Percentiles rank a stretch among this genome's conserved stretches.
Conservation (phyloP, 208 protist genomes). For the Acanthamoeba divionensis region DNA sequence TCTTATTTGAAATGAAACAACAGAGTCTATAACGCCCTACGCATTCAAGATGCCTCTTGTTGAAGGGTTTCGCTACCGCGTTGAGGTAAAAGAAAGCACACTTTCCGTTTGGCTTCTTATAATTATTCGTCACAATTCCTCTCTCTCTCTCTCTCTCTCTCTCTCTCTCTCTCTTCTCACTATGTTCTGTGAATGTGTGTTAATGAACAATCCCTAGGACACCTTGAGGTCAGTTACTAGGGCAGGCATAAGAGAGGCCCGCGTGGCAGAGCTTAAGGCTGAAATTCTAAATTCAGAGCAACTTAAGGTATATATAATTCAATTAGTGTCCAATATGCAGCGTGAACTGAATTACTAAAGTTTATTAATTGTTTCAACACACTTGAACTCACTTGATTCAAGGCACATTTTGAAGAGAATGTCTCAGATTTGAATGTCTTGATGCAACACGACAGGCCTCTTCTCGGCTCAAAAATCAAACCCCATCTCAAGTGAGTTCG, state of each 20-base stretch:
- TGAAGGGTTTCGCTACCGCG: slow-evolving; percentile 34
- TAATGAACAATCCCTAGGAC: background rate
- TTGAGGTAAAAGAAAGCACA: no score
- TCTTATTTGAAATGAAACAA: background rate
- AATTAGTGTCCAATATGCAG: background rate
- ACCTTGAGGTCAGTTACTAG: background rate
- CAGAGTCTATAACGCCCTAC: background rate
- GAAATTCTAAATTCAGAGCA: slow-evolving; percentile 54
- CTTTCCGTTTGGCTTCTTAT: background rate
- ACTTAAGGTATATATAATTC: slow-evolving; percentile 33
- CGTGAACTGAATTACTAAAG: background rate
- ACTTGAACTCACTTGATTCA: background rate
- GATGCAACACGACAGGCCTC: slow-evolving; percentile 44
- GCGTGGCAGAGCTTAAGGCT: slow-evolving; percentile 41
- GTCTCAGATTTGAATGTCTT: slow-evolving; percentile 1
- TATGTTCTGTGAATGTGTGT: background rate
- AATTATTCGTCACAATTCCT: background rate
- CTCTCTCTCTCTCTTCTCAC: background rate
- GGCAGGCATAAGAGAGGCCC: slow-evolving; percentile 13
- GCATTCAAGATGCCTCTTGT: slow-evolving; percentile 26
- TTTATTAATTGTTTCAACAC: background rate
- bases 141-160: background rate
- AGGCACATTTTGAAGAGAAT: background rate
- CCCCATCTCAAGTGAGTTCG: slow-evolving; percentile 50
- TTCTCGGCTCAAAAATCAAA: background rate